These are phyloP conservation scores for Penicillium glabrum DNA, from an alignment of 2,329 filamentous ascomycete species.

Conservation along the genomic window DNA sequence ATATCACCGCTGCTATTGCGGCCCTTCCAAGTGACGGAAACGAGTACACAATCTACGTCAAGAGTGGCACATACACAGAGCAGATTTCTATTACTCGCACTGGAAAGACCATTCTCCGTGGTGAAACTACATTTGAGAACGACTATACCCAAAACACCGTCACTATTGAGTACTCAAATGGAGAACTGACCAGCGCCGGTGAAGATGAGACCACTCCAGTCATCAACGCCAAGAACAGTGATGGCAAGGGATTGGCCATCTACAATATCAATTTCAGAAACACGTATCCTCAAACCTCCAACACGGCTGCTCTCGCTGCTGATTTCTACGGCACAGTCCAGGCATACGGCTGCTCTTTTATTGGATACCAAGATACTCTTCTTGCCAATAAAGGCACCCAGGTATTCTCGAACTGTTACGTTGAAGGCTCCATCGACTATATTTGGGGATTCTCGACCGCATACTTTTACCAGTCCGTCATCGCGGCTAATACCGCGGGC, in stretches of 20 bases:
- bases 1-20: constrained; percentile 45
- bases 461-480: constrained; percentile 40
- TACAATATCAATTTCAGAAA: constrained; percentile 36
- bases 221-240: constrained; percentile 46
- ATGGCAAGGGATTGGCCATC: constrained; percentile 21
- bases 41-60: constrained; percentile 42
- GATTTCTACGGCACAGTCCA: constrained; percentile 35
- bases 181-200: constrained; percentile 41
- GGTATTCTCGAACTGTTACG: constrained; percentile 28
- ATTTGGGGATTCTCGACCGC: constrained; percentile 29
- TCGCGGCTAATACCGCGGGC: constrained; percentile 25
- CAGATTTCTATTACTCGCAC: constrained; percentile 42
- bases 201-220: constrained; percentile 47
- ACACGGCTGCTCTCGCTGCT: constrained; percentile 35
- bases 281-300: constrained; percentile 29
- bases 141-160: constrained; percentile 41
- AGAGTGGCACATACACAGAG: constrained; percentile 44
- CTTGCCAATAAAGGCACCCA: constrained; percentile 31
- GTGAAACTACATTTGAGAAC: constrained; percentile 33
- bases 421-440: constrained; percentile 27
- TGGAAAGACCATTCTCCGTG: constrained; percentile 40
- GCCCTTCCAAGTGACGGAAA: constrained; percentile 45
- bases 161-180: constrained; percentile 38
- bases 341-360: constrained; percentile 32
- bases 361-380: constrained; percentile 31